These are phyloP conservation scores for Amniculicola lignicola DNA, from an alignment of 495 filamentous ascomycete species.

Conservation along the genomic window DNA sequence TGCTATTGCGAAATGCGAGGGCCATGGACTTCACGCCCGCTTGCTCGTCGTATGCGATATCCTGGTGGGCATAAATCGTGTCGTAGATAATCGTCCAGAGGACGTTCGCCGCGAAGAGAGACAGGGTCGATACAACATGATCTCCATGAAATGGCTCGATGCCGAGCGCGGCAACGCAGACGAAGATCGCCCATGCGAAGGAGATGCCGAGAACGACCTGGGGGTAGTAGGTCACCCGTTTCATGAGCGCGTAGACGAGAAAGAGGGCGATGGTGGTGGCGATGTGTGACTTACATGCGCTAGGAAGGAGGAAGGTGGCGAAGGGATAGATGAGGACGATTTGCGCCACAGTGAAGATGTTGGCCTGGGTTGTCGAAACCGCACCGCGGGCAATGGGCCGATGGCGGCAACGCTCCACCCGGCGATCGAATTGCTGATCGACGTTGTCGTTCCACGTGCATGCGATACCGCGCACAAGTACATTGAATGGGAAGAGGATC, in stretches of 20 bases:
- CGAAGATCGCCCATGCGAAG: background rate
- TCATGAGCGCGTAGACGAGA: constrained; percentile 5
- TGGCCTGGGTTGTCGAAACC: constrained; percentile 38
- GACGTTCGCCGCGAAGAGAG: constrained; percentile 23
- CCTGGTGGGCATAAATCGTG: constrained; percentile 51
- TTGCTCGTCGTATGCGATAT: constrained; percentile 45
- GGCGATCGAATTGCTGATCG: constrained; percentile 46
- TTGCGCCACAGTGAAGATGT: constrained; percentile 42
- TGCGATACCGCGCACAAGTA: constrained; percentile 37
- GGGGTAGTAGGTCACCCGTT: constrained; percentile 12
- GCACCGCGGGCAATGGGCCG: constrained; percentile 51
- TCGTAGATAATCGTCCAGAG: constrained; percentile 50
- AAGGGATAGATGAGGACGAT: background rate
- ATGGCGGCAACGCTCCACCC: constrained; percentile 41
- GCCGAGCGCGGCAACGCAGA: background rate
- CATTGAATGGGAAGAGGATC: constrained; percentile 16
- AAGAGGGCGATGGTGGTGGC: background rate
- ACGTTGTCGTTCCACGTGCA: constrained; percentile 50
- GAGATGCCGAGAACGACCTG: constrained; percentile 12
- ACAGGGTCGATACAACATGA: background rate
- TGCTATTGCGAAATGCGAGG: background rate
- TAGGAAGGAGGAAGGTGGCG: background rate
- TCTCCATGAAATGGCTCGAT: background rate
- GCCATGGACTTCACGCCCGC: constrained; percentile 43
- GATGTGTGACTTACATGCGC: background rate